Percentiles rank a stretch among this genome's conserved stretches.
These are phyloP conservation scores for Clavispora phyllophila DNA, from an alignment of 805 yeast genomes.

Conservation along the genomic window DNA sequence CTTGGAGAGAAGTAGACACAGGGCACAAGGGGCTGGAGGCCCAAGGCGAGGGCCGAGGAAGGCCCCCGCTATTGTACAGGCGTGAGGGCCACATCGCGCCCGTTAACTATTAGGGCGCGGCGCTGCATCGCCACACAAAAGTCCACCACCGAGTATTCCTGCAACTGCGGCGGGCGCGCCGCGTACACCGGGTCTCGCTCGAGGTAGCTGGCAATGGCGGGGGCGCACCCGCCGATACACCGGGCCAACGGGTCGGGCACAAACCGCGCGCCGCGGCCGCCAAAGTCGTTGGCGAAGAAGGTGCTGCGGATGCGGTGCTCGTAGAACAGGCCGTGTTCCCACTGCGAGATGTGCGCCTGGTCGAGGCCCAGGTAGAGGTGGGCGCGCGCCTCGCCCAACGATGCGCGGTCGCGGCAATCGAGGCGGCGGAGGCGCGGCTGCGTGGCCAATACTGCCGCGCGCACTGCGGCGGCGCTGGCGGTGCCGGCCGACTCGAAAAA, in stretches of 20 bases:
- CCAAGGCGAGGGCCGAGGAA: too few species aligned
- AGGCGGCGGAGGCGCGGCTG: constrained; percentile 6
- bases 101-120: background rate
- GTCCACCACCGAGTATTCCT: constrained; percentile 1
- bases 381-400: background rate
- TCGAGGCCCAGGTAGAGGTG: constrained; percentile 3
- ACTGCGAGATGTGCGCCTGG: constrained; percentile 1
- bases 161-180: background rate
- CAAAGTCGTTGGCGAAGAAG: constrained; percentile 3
- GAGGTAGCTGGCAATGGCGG: background rate
- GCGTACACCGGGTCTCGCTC: background rate
- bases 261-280: constrained; percentile 2
- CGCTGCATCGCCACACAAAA: background rate
- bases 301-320: constrained; percentile 3
- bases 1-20: background rate
- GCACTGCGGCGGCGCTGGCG: constrained; percentile 3
- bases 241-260: constrained; percentile 4
- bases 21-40: too few species aligned
- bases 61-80: background rate
- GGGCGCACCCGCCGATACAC: background rate
- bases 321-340: constrained; percentile 9
- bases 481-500: constrained; percentile 6
- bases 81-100: background rate
- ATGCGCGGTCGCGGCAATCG: constrained; percentile 5
- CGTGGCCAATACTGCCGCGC: constrained; percentile 1